phyloP scores from a whole-genome alignment of 805 yeast species.

The Candida manassasensis region DNA sequence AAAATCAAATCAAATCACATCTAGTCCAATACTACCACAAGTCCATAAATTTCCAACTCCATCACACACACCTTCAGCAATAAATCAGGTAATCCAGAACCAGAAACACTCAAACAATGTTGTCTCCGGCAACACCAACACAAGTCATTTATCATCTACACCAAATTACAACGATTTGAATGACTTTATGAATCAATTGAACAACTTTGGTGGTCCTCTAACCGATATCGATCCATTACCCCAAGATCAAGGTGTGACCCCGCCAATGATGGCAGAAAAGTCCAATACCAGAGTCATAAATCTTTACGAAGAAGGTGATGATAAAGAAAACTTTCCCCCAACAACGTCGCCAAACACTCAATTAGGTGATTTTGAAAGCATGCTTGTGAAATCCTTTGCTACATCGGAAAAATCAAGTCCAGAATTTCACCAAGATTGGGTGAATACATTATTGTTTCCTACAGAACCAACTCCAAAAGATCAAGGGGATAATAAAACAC shows the following conservation, averaged over 20 bases:
- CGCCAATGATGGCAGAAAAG: constrained; percentile 52
- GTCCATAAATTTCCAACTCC: constrained; percentile 35
- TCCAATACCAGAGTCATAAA: constrained; percentile 51
- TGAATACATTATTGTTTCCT: constrained; percentile 33
- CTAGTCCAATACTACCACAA: constrained; percentile 23
- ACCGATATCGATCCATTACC: constrained; percentile 45
- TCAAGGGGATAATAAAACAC: constrained; percentile 19
- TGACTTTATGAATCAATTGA: constrained; percentile 38
- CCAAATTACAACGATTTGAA: constrained; percentile 33
- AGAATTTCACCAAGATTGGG: constrained; percentile 38
- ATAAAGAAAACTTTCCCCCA: constrained; percentile 28
- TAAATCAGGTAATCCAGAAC: constrained; percentile 34
- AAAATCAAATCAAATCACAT: constrained; percentile 16
- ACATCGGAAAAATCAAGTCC: constrained; percentile 33
- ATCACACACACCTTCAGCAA: constrained; percentile 34
- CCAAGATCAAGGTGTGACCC: constrained; percentile 33
- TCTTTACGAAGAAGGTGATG: constrained; percentile 38
- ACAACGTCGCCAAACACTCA: constrained; percentile 11
- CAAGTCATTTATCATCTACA: constrained; percentile 8
- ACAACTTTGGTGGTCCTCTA: constrained; percentile 40
- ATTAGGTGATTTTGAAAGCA: constrained; percentile 20
- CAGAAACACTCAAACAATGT: constrained; percentile 7
- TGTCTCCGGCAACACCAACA: constrained; percentile 5
- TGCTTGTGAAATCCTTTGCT: constrained; percentile 24
- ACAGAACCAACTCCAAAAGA: constrained; percentile 37